These are phyloP conservation scores for Diaporthe aspalathi DNA, from an alignment of 2,329 filamentous ascomycete genomes.

Conservation along the genomic window DNA sequence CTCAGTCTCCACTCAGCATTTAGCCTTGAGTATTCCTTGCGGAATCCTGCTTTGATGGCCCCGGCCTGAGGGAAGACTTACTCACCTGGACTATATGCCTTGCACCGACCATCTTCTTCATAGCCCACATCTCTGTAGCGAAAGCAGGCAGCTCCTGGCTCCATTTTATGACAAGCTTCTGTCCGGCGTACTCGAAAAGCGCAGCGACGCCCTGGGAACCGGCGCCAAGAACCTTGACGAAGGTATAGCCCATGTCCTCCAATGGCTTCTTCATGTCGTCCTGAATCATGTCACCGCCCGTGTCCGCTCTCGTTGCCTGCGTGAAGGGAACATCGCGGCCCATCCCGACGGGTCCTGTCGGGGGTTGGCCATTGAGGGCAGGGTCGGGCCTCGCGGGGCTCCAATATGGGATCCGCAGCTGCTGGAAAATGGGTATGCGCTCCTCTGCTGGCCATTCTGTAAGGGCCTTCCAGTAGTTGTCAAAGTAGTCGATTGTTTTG, in stretches of 20 bases:
- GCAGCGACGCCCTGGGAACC: conserved; percentile 9
- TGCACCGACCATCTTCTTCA: conserved; percentile 1
- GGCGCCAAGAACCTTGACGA: conserved; percentile 11
- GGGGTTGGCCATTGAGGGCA: background rate
- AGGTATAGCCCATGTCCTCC: no score
- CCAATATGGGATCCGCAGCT: background rate
- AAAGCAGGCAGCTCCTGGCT: background rate
- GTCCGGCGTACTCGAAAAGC: background rate
- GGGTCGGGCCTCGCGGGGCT: conserved; percentile 7
- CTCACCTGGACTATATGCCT: conserved; percentile 26
- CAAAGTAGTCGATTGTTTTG: conserved; percentile 20
- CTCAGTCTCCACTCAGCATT: background rate
- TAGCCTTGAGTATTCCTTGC: background rate
- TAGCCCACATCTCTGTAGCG: background rate
- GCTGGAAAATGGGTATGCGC: background rate
- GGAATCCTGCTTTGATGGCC: background rate
- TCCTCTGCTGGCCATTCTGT: background rate
- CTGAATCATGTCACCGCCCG: background rate
- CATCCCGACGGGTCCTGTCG: no score
- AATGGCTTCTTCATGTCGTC: background rate
- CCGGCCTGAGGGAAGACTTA: background rate
- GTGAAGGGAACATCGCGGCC: background rate
- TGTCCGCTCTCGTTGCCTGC: background rate
- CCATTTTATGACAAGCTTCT: background rate
- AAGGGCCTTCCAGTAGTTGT: background rate